Evolutionary conservation across 345 rosid genomes (phyloP).

Genomic region (Abelmoschus esculentus): DNA sequence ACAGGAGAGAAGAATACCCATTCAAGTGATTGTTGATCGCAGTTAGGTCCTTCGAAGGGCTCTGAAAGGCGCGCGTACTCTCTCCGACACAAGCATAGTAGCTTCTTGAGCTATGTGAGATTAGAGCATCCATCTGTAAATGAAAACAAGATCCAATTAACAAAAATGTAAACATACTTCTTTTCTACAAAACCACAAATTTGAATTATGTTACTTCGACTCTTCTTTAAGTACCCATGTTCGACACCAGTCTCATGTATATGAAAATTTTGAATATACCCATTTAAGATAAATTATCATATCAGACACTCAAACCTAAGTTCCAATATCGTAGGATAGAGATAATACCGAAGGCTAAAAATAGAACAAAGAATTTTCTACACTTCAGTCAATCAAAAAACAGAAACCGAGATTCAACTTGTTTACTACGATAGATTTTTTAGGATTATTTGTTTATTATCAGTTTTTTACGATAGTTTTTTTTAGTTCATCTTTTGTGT

Average conservation of each 20-base stretch:
- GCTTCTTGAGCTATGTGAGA: constrained; percentile 79
- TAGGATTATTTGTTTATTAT: too few species aligned
- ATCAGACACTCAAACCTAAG: not conserved
- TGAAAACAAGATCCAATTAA: too few species aligned
- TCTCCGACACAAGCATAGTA: constrained; percentile 98
- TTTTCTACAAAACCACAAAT: not conserved
- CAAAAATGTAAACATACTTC: not conserved
- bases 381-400: not conserved
- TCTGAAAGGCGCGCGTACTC: constrained; percentile 91
- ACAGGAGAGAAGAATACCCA: constrained; percentile 31
- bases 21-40: constrained; percentile 87
- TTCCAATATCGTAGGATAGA: not conserved
- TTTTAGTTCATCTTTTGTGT: too few species aligned
- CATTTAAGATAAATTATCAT: not conserved
- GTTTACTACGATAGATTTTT: too few species aligned
- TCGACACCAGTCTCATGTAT: not conserved
- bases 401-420: not conserved
- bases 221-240: not conserved
- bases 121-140: constrained; percentile 87
- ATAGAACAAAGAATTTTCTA: not conserved
- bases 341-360: not conserved
- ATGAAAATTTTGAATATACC: not conserved
- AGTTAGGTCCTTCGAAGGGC: constrained; percentile 93
- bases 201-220: not conserved
- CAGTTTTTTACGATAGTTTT: too few species aligned